Base-by-base conservation (phyloP, 176 grass and related monocot genomes). In the Olyra latifolia region DNA sequence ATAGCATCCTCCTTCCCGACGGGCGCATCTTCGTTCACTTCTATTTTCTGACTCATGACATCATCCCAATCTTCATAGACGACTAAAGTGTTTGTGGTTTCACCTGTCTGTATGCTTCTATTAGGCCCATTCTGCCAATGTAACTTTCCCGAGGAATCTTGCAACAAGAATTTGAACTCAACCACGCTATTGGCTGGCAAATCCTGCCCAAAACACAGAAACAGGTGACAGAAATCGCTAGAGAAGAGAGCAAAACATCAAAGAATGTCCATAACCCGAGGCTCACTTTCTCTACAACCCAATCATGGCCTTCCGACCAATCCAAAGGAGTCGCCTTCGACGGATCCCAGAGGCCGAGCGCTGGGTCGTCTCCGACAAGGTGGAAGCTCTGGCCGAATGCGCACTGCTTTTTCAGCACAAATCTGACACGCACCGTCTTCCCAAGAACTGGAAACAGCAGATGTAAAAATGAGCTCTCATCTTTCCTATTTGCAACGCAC, bases 111-210 rank as follows among this genome's bases (percentile, higher is more conserved):
- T 29, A 97, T 65, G 10, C 78, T 73, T 84, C 91, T 88, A 38
- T 97, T 92, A 50, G 85, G 80, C 9, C 94, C 91, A 23, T 38
- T 55, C 84, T 97, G 94, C 91, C 94, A 97, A 2, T 74, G 71
- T 27, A 90, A 54, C 41, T 87, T 86, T 0, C 91, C 89, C 3
- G 73, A 72, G 19, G 63, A 43, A 73, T 75, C 60, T 84, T 40
- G 75, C 25, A 92, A 82, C 68, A 92, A 66, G 81, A 97, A 94
- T 87, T 97, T 97, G 87, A 90, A 97, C 81, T 92, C 88, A 49
- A 97, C 35, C 42, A 66, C 39, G 50, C 62, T 82, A 45, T 72
- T 87, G 22, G 84, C 69, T 0, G 91, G 89, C 27, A 97, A 22
- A 59, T 97, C 91, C 91, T 97, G 63, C 32, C 53, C 45, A 88